These are phyloP conservation scores for Brachypodium distachyon DNA, from an alignment of 202 grass and related monocot species.

Conservation along the genomic window DNA sequence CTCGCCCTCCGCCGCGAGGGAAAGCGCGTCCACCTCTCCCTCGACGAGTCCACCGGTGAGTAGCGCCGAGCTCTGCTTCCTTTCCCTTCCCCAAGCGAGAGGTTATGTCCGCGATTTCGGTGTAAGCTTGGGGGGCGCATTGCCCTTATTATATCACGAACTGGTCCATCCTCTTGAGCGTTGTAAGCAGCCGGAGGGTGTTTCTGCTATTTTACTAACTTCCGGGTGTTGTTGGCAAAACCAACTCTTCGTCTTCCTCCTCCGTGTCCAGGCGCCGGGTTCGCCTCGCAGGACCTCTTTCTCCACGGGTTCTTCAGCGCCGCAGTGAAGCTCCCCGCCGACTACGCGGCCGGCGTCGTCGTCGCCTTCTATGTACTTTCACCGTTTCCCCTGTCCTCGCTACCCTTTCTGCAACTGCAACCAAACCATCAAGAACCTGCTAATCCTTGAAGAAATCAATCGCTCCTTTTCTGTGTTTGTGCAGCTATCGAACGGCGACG, in stretches of 20 bases:
- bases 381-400: not conserved
- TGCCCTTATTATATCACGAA: not conserved
- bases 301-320: slow-evolving; percentile 92
- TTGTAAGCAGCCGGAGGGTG: not conserved
- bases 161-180: not conserved
- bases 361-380: slow-evolving; percentile 72
- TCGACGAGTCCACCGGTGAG: slow-evolving; percentile 74
- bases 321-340: slow-evolving; percentile 64
- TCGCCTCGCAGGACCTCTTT: slow-evolving; percentile 70
- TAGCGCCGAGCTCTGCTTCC: not conserved
- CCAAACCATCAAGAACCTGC: not conserved
- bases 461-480: not conserved
- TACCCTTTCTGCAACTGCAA: not conserved
- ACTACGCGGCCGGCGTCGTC: slow-evolving; percentile 82
- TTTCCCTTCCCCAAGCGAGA: no score
- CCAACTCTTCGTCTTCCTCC: not conserved
- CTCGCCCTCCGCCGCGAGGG: slow-evolving; percentile 59
- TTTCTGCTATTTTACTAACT: not conserved
- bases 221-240: not conserved
- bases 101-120: not conserved
- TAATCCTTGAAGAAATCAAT: not conserved
- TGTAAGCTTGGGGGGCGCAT: not conserved
- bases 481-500: slow-evolving; percentile 84
- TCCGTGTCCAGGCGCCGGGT: slow-evolving; percentile 59
- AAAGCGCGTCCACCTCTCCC: slow-evolving; percentile 55